Percentiles rank a stretch among this genome's conserved stretches.
Evolutionary conservation across 2,329 filamentous ascomycete genomes (phyloP).

Genomic region (Hymenoscyphus infarciens): DNA sequence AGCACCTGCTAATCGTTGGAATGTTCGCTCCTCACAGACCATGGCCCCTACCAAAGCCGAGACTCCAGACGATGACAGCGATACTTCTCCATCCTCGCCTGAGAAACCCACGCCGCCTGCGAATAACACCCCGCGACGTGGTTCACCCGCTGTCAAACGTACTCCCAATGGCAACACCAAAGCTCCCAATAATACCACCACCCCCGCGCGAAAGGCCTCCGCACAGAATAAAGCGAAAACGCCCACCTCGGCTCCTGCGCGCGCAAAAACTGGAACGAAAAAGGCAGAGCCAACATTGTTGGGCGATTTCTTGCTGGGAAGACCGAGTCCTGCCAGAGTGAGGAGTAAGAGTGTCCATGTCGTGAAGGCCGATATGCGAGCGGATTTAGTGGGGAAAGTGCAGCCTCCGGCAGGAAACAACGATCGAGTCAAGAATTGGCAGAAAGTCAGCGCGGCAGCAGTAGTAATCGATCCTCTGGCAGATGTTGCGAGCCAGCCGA

Average conservation of each 20-base stretch:
- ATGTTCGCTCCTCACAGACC: constrained; percentile 8
- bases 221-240: constrained; percentile 22
- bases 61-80: constrained; percentile 11
- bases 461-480: constrained; percentile 52
- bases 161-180: constrained; percentile 23
- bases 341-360: constrained; percentile 56
- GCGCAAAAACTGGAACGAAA: constrained; percentile 22
- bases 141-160: constrained; percentile 17
- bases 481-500: constrained; percentile 53
- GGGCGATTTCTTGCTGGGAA: constrained; percentile 55
- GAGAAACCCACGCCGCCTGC: constrained; percentile 5
- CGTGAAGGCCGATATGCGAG: constrained; percentile 51
- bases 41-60: constrained; percentile 15
- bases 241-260: constrained; percentile 30
- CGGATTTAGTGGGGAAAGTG: constrained; percentile 53
- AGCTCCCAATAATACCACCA: constrained; percentile 25
- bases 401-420: constrained; percentile 65
- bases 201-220: constrained; percentile 20
- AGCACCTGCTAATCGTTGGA: constrained; percentile 9
- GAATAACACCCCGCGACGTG: constrained; percentile 19
- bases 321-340: constrained; percentile 53
- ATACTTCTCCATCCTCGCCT: constrained; percentile 6
- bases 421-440: constrained; percentile 81
- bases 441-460: constrained; percentile 69
- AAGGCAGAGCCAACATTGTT: constrained; percentile 47